These are phyloP conservation scores for Psidium guajava DNA, from an alignment of 345 rosid genomes.

Conservation along the genomic window DNA sequence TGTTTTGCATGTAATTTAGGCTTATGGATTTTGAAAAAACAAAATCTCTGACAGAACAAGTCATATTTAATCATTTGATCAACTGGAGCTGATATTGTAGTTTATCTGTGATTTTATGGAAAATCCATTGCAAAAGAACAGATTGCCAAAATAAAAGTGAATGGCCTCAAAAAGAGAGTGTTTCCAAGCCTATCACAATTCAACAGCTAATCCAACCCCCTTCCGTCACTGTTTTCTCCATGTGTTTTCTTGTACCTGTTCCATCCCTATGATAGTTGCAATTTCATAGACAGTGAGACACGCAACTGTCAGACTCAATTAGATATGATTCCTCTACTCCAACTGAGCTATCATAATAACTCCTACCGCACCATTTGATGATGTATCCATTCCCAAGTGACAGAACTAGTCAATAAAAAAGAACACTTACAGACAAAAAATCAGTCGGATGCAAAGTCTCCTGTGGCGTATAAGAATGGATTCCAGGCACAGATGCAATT, in stretches of 20 bases:
- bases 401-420: not conserved
- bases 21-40: not conserved
- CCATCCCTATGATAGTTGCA: not conserved
- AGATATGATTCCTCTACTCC: not conserved
- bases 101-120: not conserved
- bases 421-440: slow-evolving; percentile 18
- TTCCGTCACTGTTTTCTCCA: not conserved
- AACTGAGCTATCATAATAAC: not conserved
- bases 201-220: not conserved
- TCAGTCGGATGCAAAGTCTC: slow-evolving; percentile 16
- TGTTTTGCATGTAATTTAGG: not conserved
- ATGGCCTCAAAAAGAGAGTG: not conserved
- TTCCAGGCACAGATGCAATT: slow-evolving; percentile 80
- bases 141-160: not conserved
- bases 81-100: not conserved
- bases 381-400: not conserved
- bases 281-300: not conserved
- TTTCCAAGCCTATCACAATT: not conserved
- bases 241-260: not conserved
- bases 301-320: not conserved
- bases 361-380: not conserved
- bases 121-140: not conserved
- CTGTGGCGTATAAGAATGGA: slow-evolving; percentile 43
- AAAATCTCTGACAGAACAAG: not conserved
- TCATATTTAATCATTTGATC: not conserved